These are phyloP conservation scores for Papiliotrema terrestris DNA, from an alignment of 1,284 basidiomycete genomes.

Conservation along the genomic window DNA sequence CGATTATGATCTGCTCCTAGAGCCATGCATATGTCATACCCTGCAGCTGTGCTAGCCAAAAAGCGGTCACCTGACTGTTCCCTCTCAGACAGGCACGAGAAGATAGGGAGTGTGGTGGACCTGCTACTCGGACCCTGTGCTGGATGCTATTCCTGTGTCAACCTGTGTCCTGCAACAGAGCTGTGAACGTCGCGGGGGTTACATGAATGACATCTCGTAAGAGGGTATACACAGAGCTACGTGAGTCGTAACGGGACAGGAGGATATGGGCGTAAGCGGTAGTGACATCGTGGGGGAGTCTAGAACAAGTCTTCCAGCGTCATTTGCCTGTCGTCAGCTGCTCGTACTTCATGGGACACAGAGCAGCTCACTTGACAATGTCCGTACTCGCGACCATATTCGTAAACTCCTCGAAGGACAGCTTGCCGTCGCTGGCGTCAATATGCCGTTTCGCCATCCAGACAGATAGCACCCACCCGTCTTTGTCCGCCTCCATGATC, in stretches of 20 bases:
- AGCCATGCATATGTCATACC: too few relatives aligned
- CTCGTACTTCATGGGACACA: not conserved
- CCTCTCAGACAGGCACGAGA: too few relatives aligned
- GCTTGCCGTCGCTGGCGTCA: conserved; percentile 73
- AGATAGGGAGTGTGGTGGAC: too few relatives aligned
- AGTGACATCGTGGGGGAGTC: not conserved
- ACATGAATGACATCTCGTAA: not conserved
- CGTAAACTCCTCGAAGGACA: conserved; percentile 95
- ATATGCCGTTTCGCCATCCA: not conserved
- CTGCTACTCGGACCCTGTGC: too few relatives aligned
- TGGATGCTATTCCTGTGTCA: too few relatives aligned
- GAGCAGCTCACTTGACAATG: conserved; percentile 40
- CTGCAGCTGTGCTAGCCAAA: too few relatives aligned
- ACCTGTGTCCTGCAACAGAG: too few relatives aligned
- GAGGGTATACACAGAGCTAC: conserved; percentile 2
- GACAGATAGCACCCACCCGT: conserved; percentile 55
- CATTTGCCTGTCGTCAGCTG: conserved; percentile 72
- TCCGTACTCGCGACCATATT: conserved; percentile 94
- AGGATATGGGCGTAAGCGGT: not conserved
- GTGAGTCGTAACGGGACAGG: not conserved
- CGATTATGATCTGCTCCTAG: too few relatives aligned
- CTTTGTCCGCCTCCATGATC: conserved; percentile 98
- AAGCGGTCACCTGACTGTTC: too few relatives aligned
- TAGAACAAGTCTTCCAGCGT: conserved; percentile 89
- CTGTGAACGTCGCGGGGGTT: not conserved